These are phyloP conservation scores for Wickerhamiella kurtzmanii DNA, from an alignment of 805 yeast species.

Conservation along the genomic window DNA sequence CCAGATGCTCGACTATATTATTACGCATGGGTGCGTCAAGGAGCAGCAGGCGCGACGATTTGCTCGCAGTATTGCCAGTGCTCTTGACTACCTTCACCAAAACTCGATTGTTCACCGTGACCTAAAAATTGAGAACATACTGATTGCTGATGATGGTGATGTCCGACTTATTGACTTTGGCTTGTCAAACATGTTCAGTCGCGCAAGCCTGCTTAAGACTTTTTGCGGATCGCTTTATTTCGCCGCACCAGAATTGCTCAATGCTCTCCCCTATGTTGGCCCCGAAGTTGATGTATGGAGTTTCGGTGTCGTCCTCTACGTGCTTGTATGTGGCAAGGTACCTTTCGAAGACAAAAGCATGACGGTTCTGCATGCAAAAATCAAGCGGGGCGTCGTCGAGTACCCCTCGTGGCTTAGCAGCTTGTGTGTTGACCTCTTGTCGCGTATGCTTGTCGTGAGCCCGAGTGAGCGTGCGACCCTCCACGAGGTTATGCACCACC, in stretches of 20 bases:
- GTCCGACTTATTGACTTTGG: slow-evolving; percentile 95
- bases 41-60: slow-evolving; percentile 91
- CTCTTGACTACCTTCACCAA: slow-evolving; percentile 83
- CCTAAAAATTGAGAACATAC: slow-evolving; percentile 87
- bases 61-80: slow-evolving; percentile 87
- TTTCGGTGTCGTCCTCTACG: slow-evolving; percentile 90
- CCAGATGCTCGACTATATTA: slow-evolving; percentile 92
- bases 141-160: slow-evolving; percentile 88
- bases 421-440: slow-evolving; percentile 66
- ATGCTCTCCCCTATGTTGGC: slow-evolving; percentile 90
- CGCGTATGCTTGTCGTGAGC: slow-evolving; percentile 85
- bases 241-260: slow-evolving; percentile 94
- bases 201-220: slow-evolving; percentile 62
- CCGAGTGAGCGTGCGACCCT: slow-evolving; percentile 69
- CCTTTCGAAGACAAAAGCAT: slow-evolving; percentile 96
- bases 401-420: slow-evolving; percentile 72
- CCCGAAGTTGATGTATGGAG: slow-evolving; percentile 99
- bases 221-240: slow-evolving; percentile 95
- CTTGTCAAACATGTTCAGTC: slow-evolving; percentile 70
- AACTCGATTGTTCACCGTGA: slow-evolving; percentile 96
- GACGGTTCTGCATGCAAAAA: slow-evolving; percentile 81
- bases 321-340: slow-evolving; percentile 91
- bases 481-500: slow-evolving; percentile 69
- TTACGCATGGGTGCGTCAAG: slow-evolving; percentile 86
- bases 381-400: slow-evolving; percentile 82